Evolutionary conservation across 371 early-diverging fungal species (phyloP), one percentile per base, ranked within the genome.

Genomic region (Circinella minor): DNA sequence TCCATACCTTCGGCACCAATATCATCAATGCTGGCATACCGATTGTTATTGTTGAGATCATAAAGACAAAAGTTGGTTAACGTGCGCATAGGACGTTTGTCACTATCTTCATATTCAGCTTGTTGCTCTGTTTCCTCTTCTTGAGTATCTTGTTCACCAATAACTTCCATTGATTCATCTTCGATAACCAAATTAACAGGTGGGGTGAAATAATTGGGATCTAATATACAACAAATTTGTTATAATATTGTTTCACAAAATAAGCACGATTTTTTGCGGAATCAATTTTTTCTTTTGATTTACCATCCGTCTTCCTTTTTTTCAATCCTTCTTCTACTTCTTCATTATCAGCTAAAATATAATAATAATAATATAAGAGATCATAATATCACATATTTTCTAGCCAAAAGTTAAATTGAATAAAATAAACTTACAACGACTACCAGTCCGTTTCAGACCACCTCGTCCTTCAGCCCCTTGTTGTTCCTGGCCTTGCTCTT

Each of bases 21-120:
- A n/a, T 80, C 77, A 20, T 81, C 81, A 7, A 83, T 57, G 18
- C 74, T 69, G 4, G 73, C 60, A 17, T 79, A 46, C 34, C 34
- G 37, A 55, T 82, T 80, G n/a, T 73, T 67, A 47, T 72, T 48
- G 37, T 71, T 67, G 18, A 71, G 60, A 70, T 87, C 81, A 57
- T 76, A 85, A 27, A 85, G 68, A 9, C 77, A 72, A 75, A 85
- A 84, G 67, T 84, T 73, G 59, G 78, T 75, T 9, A 85, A 68
- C 4, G 68, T 71, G 14, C 87, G 78, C 69, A 80, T 80, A 1
- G 83, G 83, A 8, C 79, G 71, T 67, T 38, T 76, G 36, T 64
- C 74, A 10, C 73, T 74, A 14, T 79, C 75, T 0, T 70, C 74
- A n/a, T 70, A 55, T 7, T n/a, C 51, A 8, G 5, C 51, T 51